Conservation (phyloP, 2,329 filamentous ascomycete species). For the Botrytis fabae region DNA sequence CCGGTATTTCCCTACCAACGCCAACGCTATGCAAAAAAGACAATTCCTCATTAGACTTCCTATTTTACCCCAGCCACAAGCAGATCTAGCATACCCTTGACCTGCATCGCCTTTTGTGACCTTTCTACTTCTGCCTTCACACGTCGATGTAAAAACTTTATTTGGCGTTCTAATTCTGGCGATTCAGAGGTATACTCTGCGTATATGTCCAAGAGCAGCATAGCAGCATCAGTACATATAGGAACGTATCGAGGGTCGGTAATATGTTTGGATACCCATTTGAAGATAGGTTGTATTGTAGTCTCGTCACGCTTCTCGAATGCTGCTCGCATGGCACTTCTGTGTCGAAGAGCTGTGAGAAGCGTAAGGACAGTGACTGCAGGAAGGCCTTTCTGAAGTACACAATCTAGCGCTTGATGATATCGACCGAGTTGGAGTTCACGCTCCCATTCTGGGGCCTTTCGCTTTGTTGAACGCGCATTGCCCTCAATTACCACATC, state of each 20-base stretch:
- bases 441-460: slow-evolving; percentile 75
- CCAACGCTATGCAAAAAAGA: slow-evolving; percentile 46
- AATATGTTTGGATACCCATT: slow-evolving; percentile 80
- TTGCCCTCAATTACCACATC: slow-evolving; percentile 86
- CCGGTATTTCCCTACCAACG: slow-evolving; percentile 35
- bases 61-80: slow-evolving; percentile 54
- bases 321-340: slow-evolving; percentile 78
- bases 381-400: slow-evolving; percentile 61
- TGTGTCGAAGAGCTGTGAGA: slow-evolving; percentile 81
- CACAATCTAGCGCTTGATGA: slow-evolving; percentile 73
- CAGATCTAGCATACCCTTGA: slow-evolving; percentile 85
- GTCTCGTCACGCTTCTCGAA: slow-evolving; percentile 79
- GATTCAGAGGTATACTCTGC: slow-evolving; percentile 75
- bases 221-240: slow-evolving; percentile 78
- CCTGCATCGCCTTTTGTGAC: slow-evolving; percentile 78
- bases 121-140: slow-evolving; percentile 79
- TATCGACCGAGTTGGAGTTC: slow-evolving; percentile 79
- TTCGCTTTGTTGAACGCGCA: slow-evolving; percentile 48
- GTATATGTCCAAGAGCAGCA: slow-evolving; percentile 85
- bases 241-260: slow-evolving; percentile 78
- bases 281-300: slow-evolving; percentile 76
- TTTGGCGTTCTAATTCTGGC: slow-evolving; percentile 67
- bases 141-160: slow-evolving; percentile 66
- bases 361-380: slow-evolving; percentile 70
- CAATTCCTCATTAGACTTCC: slow-evolving; percentile 22